Conservation (phyloP, 257 asterid species). For the Fraxinus anomala region DNA sequence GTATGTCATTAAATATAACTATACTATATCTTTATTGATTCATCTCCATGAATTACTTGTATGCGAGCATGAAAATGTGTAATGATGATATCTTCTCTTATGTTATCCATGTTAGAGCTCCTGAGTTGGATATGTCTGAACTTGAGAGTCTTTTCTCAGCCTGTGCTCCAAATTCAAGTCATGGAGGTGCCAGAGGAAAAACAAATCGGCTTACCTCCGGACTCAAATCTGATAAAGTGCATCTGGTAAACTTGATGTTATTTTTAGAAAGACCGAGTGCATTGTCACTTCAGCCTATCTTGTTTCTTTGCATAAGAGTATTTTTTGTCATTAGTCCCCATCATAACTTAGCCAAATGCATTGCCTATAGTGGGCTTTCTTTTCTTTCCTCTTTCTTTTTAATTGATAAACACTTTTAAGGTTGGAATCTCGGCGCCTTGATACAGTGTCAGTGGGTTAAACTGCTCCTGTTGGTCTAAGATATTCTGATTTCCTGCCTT, state of each 20-base stretch:
- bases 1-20: slow-evolving; percentile 41
- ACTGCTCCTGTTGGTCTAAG: not conserved
- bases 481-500: not conserved
- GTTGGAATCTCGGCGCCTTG: not conserved
- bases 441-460: not conserved
- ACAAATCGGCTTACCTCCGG: slow-evolving; percentile 45
- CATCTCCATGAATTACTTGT: slow-evolving; percentile 15
- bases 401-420: not conserved
- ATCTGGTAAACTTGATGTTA: slow-evolving; percentile 52
- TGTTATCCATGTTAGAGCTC: slow-evolving; percentile 57
- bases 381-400: not conserved
- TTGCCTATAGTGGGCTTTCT: slow-evolving; percentile 5
- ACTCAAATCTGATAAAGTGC: slow-evolving; percentile 68
- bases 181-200: slow-evolving; percentile 40
- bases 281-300: not conserved
- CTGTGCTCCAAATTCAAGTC: slow-evolving; percentile 47
- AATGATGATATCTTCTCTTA: slow-evolving; percentile 25
- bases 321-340: not conserved
- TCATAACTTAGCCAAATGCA: slow-evolving; percentile 7
- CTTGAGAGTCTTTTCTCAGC: slow-evolving; percentile 85
- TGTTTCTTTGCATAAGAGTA: not conserved
- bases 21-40: slow-evolving; percentile 1
- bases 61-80: slow-evolving; percentile 17
- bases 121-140: slow-evolving; percentile 79
- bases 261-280: not conserved